Evolutionary conservation across 345 rosid species (phyloP), one percentile per base, ranked within the genome.

Genomic region (Pelargonium nanum): DNA sequence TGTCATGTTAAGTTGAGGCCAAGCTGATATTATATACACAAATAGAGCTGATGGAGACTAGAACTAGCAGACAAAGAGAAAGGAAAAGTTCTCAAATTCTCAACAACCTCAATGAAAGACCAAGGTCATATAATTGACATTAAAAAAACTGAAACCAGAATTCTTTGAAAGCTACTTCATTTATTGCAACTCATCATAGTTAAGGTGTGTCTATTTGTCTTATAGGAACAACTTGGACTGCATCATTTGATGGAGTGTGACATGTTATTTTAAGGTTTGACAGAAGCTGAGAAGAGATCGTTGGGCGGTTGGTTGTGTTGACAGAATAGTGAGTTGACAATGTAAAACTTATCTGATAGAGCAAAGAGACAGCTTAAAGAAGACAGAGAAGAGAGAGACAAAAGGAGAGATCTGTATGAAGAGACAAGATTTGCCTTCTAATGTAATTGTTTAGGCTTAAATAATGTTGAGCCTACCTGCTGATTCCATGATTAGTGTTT

Each of bases 351-450:
- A n/a, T n/a, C n/a, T n/a, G n/a, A n/a, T n/a, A n/a, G 57, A 19
- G 63, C 59, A 10, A 1, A 52, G 5, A 57, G 68, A 73, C 78
- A 73, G 73, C 60, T 19, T 26, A 19, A 68, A 66, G 60, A 25
- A 23, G 72, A 71, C 80, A 53, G 12, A 10, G 28, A 19, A 69
- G 66, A 71, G 72, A 54, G 56, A 57, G 68, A 74, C 85, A 71
- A 66, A 55, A 55, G 64, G 66, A 74, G 81, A 80, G 73, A 75
- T 78, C 88, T 77, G 70, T 65, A 26, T 12, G 61, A 75, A 71
- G 74, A 74, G 84, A 81, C 85, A 77, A 80, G 48, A 16, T 75
- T 34, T 26, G 81, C 85, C 85, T 75, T 53, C 75, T 67, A 21
- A 21, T 23, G 8, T 6, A 25, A 28, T 70, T 52, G 22, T 56